Evolutionary conservation across 225 moss, liverwort and hornwort species (phyloP).

Genomic region (Polytrichum commune): DNA sequence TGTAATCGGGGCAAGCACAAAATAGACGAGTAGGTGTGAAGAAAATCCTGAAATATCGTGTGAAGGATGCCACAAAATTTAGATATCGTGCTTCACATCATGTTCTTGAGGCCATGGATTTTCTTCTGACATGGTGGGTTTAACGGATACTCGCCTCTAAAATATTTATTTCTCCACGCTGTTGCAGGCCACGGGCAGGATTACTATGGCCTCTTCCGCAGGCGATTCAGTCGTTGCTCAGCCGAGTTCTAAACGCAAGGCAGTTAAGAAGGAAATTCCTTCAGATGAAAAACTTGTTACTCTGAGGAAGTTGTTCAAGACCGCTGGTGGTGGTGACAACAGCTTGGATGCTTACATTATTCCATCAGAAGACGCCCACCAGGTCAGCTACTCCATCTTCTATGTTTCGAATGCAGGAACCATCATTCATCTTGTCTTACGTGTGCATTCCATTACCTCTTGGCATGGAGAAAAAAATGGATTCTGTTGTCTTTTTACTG

Average conservation of each 20-base stretch:
- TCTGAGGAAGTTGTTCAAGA: constrained; percentile 60
- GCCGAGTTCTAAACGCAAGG: constrained; percentile 67
- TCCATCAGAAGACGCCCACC: constrained; percentile 97
- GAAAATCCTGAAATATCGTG: neutral
- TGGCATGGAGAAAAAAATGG: too few relatives aligned
- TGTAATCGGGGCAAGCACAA: too few relatives aligned
- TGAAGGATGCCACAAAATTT: constrained; percentile 1
- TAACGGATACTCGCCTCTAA: too few relatives aligned
- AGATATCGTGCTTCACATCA: neutral
- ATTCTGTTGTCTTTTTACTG: too few relatives aligned
- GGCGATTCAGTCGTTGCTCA: constrained; percentile 66
- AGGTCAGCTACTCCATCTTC: constrained; percentile 41
- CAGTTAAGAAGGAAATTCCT: constrained; percentile 38
- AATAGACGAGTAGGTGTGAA: neutral
- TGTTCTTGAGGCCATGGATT: neutral
- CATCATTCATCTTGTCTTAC: too few relatives aligned
- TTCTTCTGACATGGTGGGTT: neutral
- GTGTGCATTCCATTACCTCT: too few relatives aligned
- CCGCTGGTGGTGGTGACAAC: constrained; percentile 23
- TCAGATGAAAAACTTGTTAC: constrained; percentile 62
- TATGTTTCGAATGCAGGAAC: neutral
- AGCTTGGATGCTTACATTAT: constrained; percentile 87
- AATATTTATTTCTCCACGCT: neutral
- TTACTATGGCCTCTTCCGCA: constrained; percentile 27
- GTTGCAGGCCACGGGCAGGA: constrained; percentile 34